A percentile compares a stretch with the other conserved stretches of the same genome.
Evolutionary conservation across 345 rosid genomes (phyloP).

Genomic region (Acer campestre): DNA sequence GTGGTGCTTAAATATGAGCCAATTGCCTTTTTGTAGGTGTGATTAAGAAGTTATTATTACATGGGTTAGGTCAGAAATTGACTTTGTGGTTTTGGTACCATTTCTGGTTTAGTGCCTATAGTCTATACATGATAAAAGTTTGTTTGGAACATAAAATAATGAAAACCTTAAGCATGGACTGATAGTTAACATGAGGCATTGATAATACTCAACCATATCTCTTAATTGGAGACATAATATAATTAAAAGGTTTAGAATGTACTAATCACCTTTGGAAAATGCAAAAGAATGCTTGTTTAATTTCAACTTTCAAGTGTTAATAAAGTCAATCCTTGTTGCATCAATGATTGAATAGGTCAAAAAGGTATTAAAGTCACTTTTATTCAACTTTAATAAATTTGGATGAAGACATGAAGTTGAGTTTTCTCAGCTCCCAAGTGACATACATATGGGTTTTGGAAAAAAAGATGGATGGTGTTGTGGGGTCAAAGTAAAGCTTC

Average conservation of each 20-base stretch:
- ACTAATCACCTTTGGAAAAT: conserved; percentile 9
- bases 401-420: background rate
- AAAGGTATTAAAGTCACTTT: background rate
- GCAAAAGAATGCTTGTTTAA: background rate
- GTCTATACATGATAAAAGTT: too few relatives aligned
- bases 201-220: background rate
- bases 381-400: background rate
- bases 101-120: background rate
- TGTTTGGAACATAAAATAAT: too few relatives aligned
- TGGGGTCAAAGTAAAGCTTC: conserved; percentile 4
- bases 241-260: background rate
- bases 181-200: too few relatives aligned
- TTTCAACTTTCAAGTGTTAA: background rate
- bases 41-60: background rate
- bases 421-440: background rate
- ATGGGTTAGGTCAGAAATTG: too few relatives aligned
- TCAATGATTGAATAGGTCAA: conserved; percentile 19
- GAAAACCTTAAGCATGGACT: too few relatives aligned
- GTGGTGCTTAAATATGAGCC: background rate
- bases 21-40: too few relatives aligned
- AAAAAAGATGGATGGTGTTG: background rate
- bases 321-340: conserved; percentile 1
- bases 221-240: background rate
- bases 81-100: background rate
- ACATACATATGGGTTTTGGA: conserved; percentile 5